phyloP scores from a whole-genome alignment of 2,329 filamentous ascomycete genomes.

The Whalleya microplaca region DNA sequence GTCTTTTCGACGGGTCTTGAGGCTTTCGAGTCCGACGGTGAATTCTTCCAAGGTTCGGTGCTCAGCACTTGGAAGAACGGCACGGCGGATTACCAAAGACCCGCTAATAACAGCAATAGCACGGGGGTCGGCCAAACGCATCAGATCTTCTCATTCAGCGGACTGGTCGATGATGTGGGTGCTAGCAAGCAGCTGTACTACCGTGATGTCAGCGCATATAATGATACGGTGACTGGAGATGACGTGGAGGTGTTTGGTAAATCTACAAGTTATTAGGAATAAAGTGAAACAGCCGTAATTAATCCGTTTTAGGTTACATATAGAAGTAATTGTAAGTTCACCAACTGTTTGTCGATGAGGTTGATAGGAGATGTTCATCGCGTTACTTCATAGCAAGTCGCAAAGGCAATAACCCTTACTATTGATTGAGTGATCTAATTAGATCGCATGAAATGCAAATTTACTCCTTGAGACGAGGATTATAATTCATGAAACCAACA shows the following conservation, averaged over 20 bases:
- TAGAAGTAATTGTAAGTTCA: background rate
- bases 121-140: slow-evolving; percentile 58
- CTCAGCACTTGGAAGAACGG: slow-evolving; percentile 60
- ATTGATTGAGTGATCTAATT: no score
- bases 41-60: slow-evolving; percentile 30
- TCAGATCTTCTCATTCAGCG: slow-evolving; percentile 61
- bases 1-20: slow-evolving; percentile 64
- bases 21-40: slow-evolving; percentile 48
- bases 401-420: background rate
- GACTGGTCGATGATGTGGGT: slow-evolving; percentile 37
- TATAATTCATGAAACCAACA: no score
- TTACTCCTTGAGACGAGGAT: no score
- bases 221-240: slow-evolving; percentile 32
- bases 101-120: slow-evolving; percentile 48
- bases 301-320: background rate
- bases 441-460: no score
- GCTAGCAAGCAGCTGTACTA: slow-evolving; percentile 54
- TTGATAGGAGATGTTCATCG: background rate
- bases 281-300: background rate
- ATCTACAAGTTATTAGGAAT: background rate
- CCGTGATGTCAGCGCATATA: slow-evolving; percentile 51
- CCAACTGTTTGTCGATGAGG: background rate
- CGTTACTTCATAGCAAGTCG: background rate
- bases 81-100: slow-evolving; percentile 57
- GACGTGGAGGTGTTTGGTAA: slow-evolving; percentile 11